Conservation (phyloP, 2,329 filamentous ascomycete genomes). For the Tympanopsis confertula region DNA sequence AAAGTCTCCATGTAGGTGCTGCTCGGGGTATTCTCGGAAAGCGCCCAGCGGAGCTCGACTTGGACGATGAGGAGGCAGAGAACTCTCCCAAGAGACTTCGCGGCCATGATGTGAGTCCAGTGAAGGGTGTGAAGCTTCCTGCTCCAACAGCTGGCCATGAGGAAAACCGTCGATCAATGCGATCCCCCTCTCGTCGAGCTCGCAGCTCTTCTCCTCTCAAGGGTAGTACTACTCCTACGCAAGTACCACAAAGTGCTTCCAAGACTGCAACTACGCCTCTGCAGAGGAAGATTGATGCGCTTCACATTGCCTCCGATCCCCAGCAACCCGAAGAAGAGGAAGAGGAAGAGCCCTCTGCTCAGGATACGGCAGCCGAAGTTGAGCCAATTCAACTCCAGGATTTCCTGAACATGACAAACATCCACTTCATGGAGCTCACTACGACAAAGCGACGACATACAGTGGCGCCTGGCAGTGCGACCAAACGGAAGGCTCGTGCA, state of each 20-base stretch:
- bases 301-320: constrained; percentile 4
- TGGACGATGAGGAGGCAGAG: constrained; percentile 30
- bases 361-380: constrained; percentile 19
- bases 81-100: constrained; percentile 31
- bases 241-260: constrained; percentile 29
- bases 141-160: constrained; percentile 34
- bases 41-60: constrained; percentile 37
- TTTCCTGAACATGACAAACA: constrained; percentile 63
- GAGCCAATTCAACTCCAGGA: constrained; percentile 51
- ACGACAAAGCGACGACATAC: constrained; percentile 63
- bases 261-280: background rate
- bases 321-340: constrained; percentile 4
- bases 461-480: constrained; percentile 26
- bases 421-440: constrained; percentile 65
- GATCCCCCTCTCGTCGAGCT: constrained; percentile 22
- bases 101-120: constrained; percentile 35
- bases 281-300: constrained; percentile 21
- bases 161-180: constrained; percentile 23
- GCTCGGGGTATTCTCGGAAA: constrained; percentile 41
- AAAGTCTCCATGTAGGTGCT: constrained; percentile 41
- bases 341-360: constrained; percentile 10
- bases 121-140: constrained; percentile 38
- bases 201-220: constrained; percentile 24
- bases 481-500: constrained; percentile 2
- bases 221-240: constrained; percentile 24